Evolutionary conservation across 331 rosid species (phyloP).

Genomic region (Malus hybrid): DNA sequence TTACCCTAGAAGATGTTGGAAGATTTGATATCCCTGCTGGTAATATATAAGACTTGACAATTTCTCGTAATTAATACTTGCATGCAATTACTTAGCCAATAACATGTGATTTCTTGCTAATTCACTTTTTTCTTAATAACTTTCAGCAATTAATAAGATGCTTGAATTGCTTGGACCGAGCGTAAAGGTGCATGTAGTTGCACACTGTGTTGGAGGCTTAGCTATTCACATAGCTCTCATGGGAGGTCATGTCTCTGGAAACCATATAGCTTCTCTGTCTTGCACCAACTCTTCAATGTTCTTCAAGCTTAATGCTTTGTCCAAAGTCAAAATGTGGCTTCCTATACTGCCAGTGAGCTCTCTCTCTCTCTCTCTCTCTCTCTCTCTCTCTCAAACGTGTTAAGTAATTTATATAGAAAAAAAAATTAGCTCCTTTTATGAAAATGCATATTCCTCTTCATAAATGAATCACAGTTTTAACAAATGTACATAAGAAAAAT

Average conservation of each 20-base stretch:
- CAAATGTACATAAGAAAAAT: not conserved
- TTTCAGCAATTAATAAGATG: constrained; percentile 23
- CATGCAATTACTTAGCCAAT: not conserved
- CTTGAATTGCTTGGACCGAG: constrained; percentile 20
- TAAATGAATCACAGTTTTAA: no score
- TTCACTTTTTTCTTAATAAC: not conserved
- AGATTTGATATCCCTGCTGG: constrained; percentile 35
- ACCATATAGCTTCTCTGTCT: constrained; percentile 24
- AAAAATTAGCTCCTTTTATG: not conserved
- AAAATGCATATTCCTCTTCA: not conserved
- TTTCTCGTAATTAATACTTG: no score
- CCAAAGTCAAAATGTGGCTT: constrained; percentile 30
- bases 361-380: not conserved
- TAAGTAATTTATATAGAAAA: not conserved
- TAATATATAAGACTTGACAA: not conserved
- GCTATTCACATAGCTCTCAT: constrained; percentile 29
- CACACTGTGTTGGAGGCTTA: constrained; percentile 38
- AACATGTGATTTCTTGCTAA: not conserved
- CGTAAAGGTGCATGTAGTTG: constrained; percentile 18
- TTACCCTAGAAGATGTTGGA: constrained; percentile 26
- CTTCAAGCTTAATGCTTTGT: constrained; percentile 22
- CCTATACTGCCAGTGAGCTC: constrained; percentile 24
- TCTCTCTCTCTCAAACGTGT: no score
- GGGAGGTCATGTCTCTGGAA: constrained; percentile 25
- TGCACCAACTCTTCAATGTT: constrained; percentile 36